These are phyloP conservation scores for Exophiala bonariae DNA, from an alignment of 2,329 filamentous ascomycete species.

Conservation along the genomic window DNA sequence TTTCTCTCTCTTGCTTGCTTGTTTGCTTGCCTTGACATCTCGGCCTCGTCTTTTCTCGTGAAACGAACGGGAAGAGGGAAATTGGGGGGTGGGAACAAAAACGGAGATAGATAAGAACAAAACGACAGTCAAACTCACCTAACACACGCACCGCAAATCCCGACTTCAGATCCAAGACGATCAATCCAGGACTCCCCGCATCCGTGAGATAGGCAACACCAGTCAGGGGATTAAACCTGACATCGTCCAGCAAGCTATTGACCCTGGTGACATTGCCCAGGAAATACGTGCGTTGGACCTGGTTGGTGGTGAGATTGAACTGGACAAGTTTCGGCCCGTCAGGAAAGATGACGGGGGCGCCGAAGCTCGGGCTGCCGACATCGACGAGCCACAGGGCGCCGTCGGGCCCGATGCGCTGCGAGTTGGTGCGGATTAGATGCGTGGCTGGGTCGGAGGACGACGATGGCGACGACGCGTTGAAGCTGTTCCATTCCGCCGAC, in stretches of 20 bases:
- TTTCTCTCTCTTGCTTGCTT: too few species aligned
- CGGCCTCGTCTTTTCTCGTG: too few species aligned
- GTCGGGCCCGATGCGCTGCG: constrained; percentile 21
- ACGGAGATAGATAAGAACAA: too few species aligned
- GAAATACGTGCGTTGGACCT: constrained; percentile 34
- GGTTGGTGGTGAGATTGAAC: constrained; percentile 36
- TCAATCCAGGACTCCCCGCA: constrained; percentile 14
- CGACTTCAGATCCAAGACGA: constrained; percentile 30
- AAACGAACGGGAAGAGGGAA: too few species aligned
- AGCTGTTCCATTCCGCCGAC: constrained; percentile 18
- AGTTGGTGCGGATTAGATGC: constrained; percentile 14
- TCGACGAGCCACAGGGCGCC: constrained; percentile 24
- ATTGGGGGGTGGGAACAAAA: too few species aligned
- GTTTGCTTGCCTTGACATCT: too few species aligned
- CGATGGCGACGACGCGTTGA: too few species aligned
- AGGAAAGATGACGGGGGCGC: constrained; percentile 15
- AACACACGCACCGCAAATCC: constrained; percentile 31
- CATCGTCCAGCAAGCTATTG: neutral
- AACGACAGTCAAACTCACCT: constrained; percentile 5
- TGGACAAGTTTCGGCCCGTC: constrained; percentile 35
- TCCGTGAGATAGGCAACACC: constrained; percentile 29
- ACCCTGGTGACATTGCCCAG: constrained; percentile 33
- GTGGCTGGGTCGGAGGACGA: constrained; percentile 18
- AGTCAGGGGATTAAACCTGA: constrained; percentile 29
- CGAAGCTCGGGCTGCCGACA: constrained; percentile 16